Evolutionary conservation across 768 basidiomycete genomes (phyloP).

Genomic region (Chalciporus sphaerocephalus): DNA sequence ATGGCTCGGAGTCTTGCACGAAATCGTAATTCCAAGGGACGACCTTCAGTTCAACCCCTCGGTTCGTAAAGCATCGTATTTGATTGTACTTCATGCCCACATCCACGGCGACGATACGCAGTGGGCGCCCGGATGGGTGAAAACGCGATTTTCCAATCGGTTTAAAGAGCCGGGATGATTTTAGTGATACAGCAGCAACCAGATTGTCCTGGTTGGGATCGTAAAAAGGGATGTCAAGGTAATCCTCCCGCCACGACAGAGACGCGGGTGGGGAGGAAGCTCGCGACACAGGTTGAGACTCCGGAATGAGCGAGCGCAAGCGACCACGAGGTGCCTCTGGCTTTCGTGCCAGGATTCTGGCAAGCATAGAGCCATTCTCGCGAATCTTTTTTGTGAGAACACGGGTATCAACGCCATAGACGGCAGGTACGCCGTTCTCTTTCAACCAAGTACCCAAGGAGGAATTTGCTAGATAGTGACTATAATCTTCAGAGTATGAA

Average conservation of each 20-base stretch:
- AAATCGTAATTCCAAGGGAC: slow-evolving; percentile 98
- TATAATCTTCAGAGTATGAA: slow-evolving; percentile 91
- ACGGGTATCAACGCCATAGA: slow-evolving; percentile 95
- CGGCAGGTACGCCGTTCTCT: slow-evolving; percentile 90
- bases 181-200: slow-evolving; percentile 83
- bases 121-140: slow-evolving; percentile 73
- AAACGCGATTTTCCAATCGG: slow-evolving; percentile 51
- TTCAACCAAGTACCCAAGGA: slow-evolving; percentile 91
- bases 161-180: slow-evolving; percentile 62
- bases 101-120: slow-evolving; percentile 88
- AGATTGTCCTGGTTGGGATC: slow-evolving; percentile 90
- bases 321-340: slow-evolving; percentile 40
- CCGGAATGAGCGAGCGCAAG: slow-evolving; percentile 31
- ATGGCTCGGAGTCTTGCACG: slow-evolving; percentile 69
- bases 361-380: slow-evolving; percentile 91
- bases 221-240: slow-evolving; percentile 72
- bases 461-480: slow-evolving; percentile 88
- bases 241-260: slow-evolving; percentile 77
- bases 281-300: slow-evolving; percentile 42
- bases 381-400: slow-evolving; percentile 95
- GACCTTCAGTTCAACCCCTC: slow-evolving; percentile 94
- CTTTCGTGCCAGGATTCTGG: slow-evolving; percentile 70
- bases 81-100: slow-evolving; percentile 99
- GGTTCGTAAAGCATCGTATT: slow-evolving; percentile 88
- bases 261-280: slow-evolving; percentile 51